Base-by-base conservation (phyloP, 2,329 filamentous ascomycete genomes). In the Myrmaecium sp. region DNA sequence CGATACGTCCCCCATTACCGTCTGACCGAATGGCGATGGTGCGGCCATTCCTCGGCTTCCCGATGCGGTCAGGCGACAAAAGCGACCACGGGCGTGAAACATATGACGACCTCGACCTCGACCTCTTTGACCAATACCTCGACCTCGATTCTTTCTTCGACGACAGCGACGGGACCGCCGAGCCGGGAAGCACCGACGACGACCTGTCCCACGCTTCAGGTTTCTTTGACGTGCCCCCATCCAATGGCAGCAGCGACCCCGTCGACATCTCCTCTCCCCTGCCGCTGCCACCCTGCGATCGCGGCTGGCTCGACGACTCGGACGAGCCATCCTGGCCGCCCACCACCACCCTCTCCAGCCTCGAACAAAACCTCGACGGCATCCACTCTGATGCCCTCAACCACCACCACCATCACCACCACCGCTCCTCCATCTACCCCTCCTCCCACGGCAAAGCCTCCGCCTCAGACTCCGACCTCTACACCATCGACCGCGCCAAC, bases 311-410 rank as follows among this genome's bases (percentile, higher is more conserved):
- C 12, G 5, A 12, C 14, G n/a, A n/a, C n/a, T n/a, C n/a, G n/a
- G n/a, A n/a, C n/a, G n/a, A n/a, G n/a, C 25, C 27, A 22, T 16
- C 22, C 27, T 17, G 15, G 21, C 27, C 14, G 28, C 22, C 24
- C 9, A 21, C 14, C 22, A 9, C n/a, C n/a, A 7, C 14, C 23
- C 6, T 26, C 16, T 14, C 21, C 21, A 14, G 15, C 27, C 27
- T 9, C 30, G 37, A 51, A 29, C 4, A 62, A 62, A 61, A 47
- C 44, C 43, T 39, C 42, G 51, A 40, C 43, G 49, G 39, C 47
- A 52, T 42, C 36, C 41, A 36, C 36, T 40, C 38, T 33, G 46
- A 30, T 33, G 27, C 23, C n/a, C n/a, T n/a, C n/a, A n/a, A n/a
- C n/a, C n/a, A n/a, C n/a, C n/a, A n/a, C n/a, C n/a, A n/a, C n/a